Evolutionary conservation across 2,329 filamentous ascomycete genomes (phyloP), one percentile per base, ranked within the genome.

Genomic region (Gremmenia infestans): DNA sequence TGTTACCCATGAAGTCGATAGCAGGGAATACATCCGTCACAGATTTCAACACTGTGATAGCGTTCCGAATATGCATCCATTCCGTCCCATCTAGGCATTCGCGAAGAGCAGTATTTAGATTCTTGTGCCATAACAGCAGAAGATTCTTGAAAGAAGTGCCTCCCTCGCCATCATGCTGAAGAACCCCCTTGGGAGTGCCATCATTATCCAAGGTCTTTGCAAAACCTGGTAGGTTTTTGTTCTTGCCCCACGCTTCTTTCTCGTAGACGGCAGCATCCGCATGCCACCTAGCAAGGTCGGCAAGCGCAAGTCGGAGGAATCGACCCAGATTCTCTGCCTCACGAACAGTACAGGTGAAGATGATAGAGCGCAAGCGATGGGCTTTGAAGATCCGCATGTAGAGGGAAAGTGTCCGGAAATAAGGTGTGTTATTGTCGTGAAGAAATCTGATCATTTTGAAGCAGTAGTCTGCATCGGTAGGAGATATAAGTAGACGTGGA

Each of bases 21-120:
- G 86, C 87, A 4, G 94, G 95, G 78, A 96, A 99, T 66, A 85
- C 81, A 50, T 91, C 85, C 23, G 90, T 81, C 48, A 96, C 80
- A 11, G 83, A 81, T 69, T 94, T 95, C 57, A 99, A 78, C 4
- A 97, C 80, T 56, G 88, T 94, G 63, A 97, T 95, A 46, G 91
- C 91, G 70, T 99, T 99, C 54, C 93, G 86, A 69, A 97, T 96
- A 71, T 97, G 92, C 88, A 97, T 97, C 82, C 94, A 99, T 72
- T 97, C 93, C 35, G 83, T 85, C 28, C 87, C 87, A 17, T 84
- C 83, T 48, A 99, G 79, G 69, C 93, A 97, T 39, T 81, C 81
- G 69, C 91, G 92, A 53, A 99, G 76, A 2, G 93, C 90, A 50
- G 77, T 82, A 65, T 88, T 88, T 45, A 99, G 75, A 60, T 88